Evolutionary conservation across 805 yeast species (phyloP).

Genomic region (Candida endomychidarum): DNA sequence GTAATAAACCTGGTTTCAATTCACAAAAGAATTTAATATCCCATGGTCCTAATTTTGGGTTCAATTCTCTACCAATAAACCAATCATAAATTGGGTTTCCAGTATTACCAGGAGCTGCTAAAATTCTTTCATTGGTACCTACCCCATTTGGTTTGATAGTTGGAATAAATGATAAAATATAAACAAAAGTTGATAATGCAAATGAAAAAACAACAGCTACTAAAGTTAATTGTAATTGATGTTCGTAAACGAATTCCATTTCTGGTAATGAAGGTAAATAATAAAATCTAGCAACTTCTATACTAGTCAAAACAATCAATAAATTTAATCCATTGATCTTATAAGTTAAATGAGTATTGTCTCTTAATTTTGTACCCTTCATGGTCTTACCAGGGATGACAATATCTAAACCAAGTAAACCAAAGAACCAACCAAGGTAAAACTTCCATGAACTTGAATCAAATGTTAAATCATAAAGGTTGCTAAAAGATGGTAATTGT

Average conservation of each 20-base stretch:
- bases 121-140: slow-evolving; percentile 62
- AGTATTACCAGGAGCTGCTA: slow-evolving; percentile 86
- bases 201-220: slow-evolving; percentile 66
- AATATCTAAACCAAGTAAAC: slow-evolving; percentile 61
- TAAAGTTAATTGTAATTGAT: slow-evolving; percentile 63
- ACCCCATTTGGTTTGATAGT: slow-evolving; percentile 48
- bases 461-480: slow-evolving; percentile 3
- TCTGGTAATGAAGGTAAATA: slow-evolving; percentile 60
- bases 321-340: slow-evolving; percentile 78
- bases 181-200: slow-evolving; percentile 61
- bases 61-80: slow-evolving; percentile 96
- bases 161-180: slow-evolving; percentile 66
- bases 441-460: slow-evolving; percentile 46
- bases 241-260: slow-evolving; percentile 68
- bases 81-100: slow-evolving; percentile 78
- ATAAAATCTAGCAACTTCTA: slow-evolving; percentile 55
- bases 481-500: not conserved
- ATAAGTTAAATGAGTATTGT: slow-evolving; percentile 68
- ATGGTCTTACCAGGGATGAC: slow-evolving; percentile 57
- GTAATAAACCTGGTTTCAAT: slow-evolving; percentile 87
- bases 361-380: slow-evolving; percentile 72
- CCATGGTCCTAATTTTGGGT: slow-evolving; percentile 82
- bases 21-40: slow-evolving; percentile 93
- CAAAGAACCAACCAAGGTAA: slow-evolving; percentile 72
- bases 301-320: slow-evolving; percentile 34